Evolutionary conservation across 805 yeast genomes (phyloP), one percentile per base, ranked within the genome.

Genomic region (Brettanomyces naardenensis): DNA sequence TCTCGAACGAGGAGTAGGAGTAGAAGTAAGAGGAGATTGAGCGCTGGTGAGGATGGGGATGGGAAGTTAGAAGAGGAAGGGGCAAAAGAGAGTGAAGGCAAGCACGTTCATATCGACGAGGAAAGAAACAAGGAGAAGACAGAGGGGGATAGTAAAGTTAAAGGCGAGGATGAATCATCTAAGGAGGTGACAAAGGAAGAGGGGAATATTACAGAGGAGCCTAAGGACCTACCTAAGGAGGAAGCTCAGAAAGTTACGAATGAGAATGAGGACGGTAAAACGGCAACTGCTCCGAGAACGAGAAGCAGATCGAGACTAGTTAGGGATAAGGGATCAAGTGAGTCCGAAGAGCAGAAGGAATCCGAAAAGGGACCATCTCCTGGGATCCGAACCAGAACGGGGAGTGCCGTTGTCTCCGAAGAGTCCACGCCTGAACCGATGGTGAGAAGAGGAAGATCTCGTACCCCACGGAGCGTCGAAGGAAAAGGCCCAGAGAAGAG

Each of bases 71-170:
- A 22, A 9, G 20, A 35, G 32, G 36, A 17, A 17, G 15, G 4
- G n/a, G 31, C 19, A 2, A 31, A 18, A 23, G 37, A 34, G 28
- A 20, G 19, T 15, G 33, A 17, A 4, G 25, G 28, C 29, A 25
- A 14, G 36, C n/a, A 18, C 26, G 21, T 19, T n/a, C n/a, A n/a
- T n/a, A 19, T 32, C 25, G 42, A 38, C 31, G 42, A 43, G 26
- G 38, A 34, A 11, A 32, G 36, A 13, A 35, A 38, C 28, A 30
- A 10, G 31, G 22, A 19, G 21, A 28, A 29, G 31, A 26, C 4
- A 9, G 32, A 37, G 23, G 37, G 21, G 20, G 23, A 31, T 13
- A 25, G 19, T 20, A 19, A 19, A 18, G 33, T 30, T 5, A 28
- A 35, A 23, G 27, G 28, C 18, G 27, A 27, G 11, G n/a, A n/a